Base-by-base conservation (phyloP, 2,329 filamentous ascomycete species). In the Colletotrichum ledebouriae region DNA sequence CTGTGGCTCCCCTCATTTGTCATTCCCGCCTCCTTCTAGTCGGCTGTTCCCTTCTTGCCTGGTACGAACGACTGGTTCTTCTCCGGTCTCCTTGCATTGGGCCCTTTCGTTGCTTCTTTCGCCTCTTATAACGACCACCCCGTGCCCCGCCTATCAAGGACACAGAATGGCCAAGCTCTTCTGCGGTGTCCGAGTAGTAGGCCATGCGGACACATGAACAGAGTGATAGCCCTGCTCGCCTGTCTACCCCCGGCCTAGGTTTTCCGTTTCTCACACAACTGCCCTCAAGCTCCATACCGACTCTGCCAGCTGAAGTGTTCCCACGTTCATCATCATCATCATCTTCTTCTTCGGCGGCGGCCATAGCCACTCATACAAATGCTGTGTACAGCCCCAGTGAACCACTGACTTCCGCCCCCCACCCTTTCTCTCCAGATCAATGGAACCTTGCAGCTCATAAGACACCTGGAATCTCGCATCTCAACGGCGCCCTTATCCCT, bases 391-490 rank as follows among this genome's bases (percentile, higher is more conserved):
- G 56, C 34, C 39, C 63, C 58, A 57, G 58, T 67, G 67, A 57
- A 57, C 42, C 37, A 61, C 50, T 62, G 67, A 53, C 57, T 69
- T 22, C 39, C 41, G 9, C 57, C 17, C 42, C 69, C 69, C 65
- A 65, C 69, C 69, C 57, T 50, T 64, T 46, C 69, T 70, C 65
- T 69, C 53, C 47, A 65, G 52, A 69, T 69, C 60, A 69, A 59
- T 61, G 56, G 49, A 69, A 55, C 66, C 69, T 70, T 71, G 69
- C 61, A 70, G 67, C 49, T 62, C 61, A 66, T 62, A 71, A 69
- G 69, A 69, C 62, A 66, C 53, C 53, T 71, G 69, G 67, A 71
- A 70, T 69, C 64, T 69, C 63, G 68, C 68, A 71, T 69, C 68
- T 59, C 64, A 71, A 71, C 70, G 60, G 64, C 49, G 55, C 6